phyloP scores from a whole-genome alignment of 768 basidiomycete species.

The Lepiota brunneoincarnata region DNA sequence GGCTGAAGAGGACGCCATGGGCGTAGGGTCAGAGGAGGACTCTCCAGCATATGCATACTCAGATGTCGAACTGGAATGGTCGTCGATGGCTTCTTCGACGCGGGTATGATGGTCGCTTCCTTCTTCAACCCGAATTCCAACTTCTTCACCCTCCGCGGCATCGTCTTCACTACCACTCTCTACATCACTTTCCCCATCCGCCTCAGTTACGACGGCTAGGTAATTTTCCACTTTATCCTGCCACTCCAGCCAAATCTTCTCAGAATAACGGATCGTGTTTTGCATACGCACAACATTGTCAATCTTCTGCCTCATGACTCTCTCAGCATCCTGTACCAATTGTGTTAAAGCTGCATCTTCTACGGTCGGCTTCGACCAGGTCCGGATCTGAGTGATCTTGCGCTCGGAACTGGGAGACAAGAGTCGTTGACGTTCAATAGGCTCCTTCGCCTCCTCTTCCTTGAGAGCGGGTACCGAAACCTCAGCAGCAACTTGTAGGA shows the following conservation, averaged over 20 bases:
- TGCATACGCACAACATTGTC: slow-evolving; percentile 95
- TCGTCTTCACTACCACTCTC: slow-evolving; percentile 40
- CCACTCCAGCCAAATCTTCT: slow-evolving; percentile 98
- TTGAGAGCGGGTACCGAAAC: slow-evolving; percentile 86
- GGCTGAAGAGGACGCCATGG: slow-evolving; percentile 46
- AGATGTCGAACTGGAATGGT: slow-evolving; percentile 61
- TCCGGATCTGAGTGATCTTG: slow-evolving; percentile 78
- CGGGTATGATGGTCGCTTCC: not conserved
- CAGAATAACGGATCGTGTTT: slow-evolving; percentile 94
- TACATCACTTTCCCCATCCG: slow-evolving; percentile 45
- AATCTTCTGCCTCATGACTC: slow-evolving; percentile 89
- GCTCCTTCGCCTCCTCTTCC: slow-evolving; percentile 89
- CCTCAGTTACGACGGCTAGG: slow-evolving; percentile 53
- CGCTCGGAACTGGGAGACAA: slow-evolving; percentile 88
- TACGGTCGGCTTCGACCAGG: slow-evolving; percentile 82
- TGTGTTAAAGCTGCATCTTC: slow-evolving; percentile 84
- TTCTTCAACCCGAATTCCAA: not conserved
- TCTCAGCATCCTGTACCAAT: slow-evolving; percentile 84
- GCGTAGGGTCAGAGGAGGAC: slow-evolving; percentile 61
- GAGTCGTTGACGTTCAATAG: slow-evolving; percentile 88
- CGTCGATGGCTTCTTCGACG: slow-evolving; percentile 35
- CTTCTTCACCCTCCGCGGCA: slow-evolving; percentile 29
- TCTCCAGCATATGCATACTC: slow-evolving; percentile 57
- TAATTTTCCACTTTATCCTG: slow-evolving; percentile 80
- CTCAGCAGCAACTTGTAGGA: slow-evolving; percentile 74